A percentile compares a stretch with the other conserved stretches of the same genome.
Evolutionary conservation across 345 rosid genomes (phyloP).

Genomic region (Hibiscus syriacus): DNA sequence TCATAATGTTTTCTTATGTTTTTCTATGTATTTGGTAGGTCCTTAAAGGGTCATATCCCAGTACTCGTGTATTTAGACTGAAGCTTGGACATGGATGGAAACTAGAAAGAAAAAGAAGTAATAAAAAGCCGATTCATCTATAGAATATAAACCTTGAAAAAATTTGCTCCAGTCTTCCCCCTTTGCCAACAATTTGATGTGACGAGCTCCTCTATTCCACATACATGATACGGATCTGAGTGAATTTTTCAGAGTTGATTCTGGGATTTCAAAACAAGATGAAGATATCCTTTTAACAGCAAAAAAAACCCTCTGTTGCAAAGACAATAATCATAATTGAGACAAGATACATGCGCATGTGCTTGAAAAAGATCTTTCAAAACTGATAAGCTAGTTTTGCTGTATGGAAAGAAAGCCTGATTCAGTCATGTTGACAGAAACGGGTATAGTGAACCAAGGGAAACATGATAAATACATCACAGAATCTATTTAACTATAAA

Average conservation of each 20-base stretch:
- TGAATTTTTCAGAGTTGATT: conserved; percentile 35
- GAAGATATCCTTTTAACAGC: conserved; percentile 33
- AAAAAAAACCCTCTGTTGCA: conserved; percentile 50
- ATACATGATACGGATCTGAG: conserved; percentile 29
- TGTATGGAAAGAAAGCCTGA: background rate
- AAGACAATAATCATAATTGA: conserved; percentile 12
- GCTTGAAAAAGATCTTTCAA: background rate
- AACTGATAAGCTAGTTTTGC: background rate
- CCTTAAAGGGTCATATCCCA: too few species aligned
- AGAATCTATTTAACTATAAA: background rate
- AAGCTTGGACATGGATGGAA: background rate
- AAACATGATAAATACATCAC: background rate
- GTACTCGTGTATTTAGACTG: too few species aligned
- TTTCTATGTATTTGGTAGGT: too few species aligned
- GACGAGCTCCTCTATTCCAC: conserved; percentile 50
- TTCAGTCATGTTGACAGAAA: background rate
- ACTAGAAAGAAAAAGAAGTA: background rate
- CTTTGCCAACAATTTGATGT: conserved; percentile 33
- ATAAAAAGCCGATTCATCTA: background rate
- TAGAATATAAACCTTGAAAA: conserved; percentile 44
- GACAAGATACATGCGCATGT: background rate
- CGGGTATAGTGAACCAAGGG: background rate
- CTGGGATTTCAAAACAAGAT: conserved; percentile 53
- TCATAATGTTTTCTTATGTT: too few species aligned
- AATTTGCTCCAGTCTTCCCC: conserved; percentile 65